Percentiles rank a stretch among this genome's conserved stretches.
Conservation (phyloP, 768 basidiomycete genomes). For the Pulveroboletus sp. region DNA sequence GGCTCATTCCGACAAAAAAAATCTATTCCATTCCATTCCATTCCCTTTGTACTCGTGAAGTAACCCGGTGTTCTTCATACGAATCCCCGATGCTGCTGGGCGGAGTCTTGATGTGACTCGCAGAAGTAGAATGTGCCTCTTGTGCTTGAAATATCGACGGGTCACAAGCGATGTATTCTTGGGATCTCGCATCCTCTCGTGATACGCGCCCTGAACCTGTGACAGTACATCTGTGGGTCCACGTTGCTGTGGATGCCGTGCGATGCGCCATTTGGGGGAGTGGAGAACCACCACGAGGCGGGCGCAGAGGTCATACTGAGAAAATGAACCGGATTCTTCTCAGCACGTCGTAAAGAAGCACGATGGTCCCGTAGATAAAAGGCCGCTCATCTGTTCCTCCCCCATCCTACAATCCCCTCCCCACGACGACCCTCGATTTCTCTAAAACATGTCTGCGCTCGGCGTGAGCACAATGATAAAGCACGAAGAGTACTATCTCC, state of each 20-base stretch:
- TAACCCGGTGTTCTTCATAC: constrained; percentile 18
- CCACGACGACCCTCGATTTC: neutral
- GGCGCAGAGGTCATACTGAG: constrained; percentile 10
- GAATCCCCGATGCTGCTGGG: neutral
- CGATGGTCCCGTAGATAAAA: constrained; percentile 13
- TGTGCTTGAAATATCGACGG: constrained; percentile 3
- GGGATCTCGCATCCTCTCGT: no score
- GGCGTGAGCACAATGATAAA: constrained; percentile 19
- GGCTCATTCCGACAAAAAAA: constrained; percentile 4
- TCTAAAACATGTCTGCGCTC: neutral
- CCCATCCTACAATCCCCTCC: neutral
- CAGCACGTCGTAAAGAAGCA: constrained; percentile 5
- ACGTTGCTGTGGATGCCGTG: constrained; percentile 19
- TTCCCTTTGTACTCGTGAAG: neutral
- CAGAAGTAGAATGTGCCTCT: constrained; percentile 5
- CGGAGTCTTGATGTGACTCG: constrained; percentile 2
- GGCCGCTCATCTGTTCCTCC: neutral
- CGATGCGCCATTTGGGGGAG: neutral
- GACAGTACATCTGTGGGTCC: constrained; percentile 20
- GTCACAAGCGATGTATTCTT: neutral
- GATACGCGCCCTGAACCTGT: neutral
- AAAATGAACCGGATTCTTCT: constrained; percentile 2
- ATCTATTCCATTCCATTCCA: neutral
- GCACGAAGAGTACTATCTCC: constrained; percentile 44
- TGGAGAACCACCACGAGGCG: constrained; percentile 5